A percentile compares a stretch with the other conserved stretches of the same genome.
Evolutionary conservation across 2,329 filamentous ascomycete species (phyloP).

Genomic region (Penicillium sp.): DNA sequence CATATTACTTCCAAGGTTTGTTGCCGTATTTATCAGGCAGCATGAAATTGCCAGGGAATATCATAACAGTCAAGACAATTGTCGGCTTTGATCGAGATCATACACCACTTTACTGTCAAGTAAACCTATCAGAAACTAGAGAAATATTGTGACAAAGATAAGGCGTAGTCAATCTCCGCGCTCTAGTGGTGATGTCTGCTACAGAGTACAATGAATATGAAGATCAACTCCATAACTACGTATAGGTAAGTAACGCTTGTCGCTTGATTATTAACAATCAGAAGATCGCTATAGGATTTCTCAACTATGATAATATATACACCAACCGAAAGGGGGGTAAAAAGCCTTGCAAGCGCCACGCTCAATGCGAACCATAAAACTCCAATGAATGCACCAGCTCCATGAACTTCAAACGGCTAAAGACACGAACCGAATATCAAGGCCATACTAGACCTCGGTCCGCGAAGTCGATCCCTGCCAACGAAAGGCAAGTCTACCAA

Average conservation of each 20-base stretch:
- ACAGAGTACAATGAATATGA: neutral
- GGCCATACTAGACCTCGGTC: neutral
- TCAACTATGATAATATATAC: neutral
- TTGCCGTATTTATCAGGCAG: neutral
- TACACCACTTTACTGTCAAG: too few species aligned
- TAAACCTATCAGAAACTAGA: too few species aligned
- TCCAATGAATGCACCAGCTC: constrained; percentile 1
- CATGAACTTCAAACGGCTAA: neutral
- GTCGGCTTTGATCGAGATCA: too few species aligned
- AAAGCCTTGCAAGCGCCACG: neutral
- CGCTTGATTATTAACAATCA: neutral
- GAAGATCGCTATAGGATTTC: neutral
- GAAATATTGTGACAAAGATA: neutral
- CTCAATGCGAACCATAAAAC: constrained; percentile 3
- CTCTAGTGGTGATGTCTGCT: neutral
- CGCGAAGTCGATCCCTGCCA: neutral
- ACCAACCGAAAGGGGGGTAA: neutral
- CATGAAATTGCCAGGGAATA: too few species aligned
- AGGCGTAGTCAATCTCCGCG: neutral
- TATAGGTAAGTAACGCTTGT: neutral
- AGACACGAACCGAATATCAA: neutral
- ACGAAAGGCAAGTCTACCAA: neutral
- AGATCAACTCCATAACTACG: neutral
- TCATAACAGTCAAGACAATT: too few species aligned
- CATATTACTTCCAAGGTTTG: neutral